phyloP scores from a whole-genome alignment of 208 protist genomes.

The Kentomonas sorsogonicus region DNA sequence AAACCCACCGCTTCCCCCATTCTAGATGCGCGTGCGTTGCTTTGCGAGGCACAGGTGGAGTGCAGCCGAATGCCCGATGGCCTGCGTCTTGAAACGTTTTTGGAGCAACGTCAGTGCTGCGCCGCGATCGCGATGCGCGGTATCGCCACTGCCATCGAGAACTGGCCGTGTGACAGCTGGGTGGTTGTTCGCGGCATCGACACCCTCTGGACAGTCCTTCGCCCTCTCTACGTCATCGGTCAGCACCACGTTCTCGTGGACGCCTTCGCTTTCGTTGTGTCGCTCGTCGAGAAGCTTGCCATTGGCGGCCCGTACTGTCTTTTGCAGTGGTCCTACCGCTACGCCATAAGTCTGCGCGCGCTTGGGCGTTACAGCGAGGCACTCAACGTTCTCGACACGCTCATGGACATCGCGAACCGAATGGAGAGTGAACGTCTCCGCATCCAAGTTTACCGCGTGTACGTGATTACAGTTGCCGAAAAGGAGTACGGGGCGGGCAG shows the following conservation, averaged over 20 bases:
- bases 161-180: conserved; percentile 54
- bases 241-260: conserved; percentile 51
- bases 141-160: conserved; percentile 51
- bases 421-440: conserved; percentile 62
- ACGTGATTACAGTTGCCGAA: conserved; percentile 14
- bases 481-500: conserved; percentile 16
- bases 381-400: conserved; percentile 26
- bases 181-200: conserved; percentile 42
- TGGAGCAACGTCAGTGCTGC: conserved; percentile 37
- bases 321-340: conserved; percentile 67
- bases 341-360: conserved; percentile 53
- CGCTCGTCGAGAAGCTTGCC: conserved; percentile 62
- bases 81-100: conserved; percentile 29
- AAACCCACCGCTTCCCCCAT: conserved; percentile 28
- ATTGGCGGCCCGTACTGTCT: conserved; percentile 57
- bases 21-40: conserved; percentile 45
- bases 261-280: conserved; percentile 49
- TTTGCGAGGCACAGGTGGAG: conserved; percentile 57
- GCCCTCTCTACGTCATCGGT: conserved; percentile 37
- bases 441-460: conserved; percentile 60
- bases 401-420: conserved; percentile 34
- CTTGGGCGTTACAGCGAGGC: conserved; percentile 48
- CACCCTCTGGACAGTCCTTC: conserved; percentile 54
- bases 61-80: conserved; percentile 29
- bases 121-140: conserved; percentile 47